Percentiles rank a stretch among this genome's conserved stretches.
phyloP scores from a whole-genome alignment of 2,329 filamentous ascomycete genomes.

The Fusarium globosum region DNA sequence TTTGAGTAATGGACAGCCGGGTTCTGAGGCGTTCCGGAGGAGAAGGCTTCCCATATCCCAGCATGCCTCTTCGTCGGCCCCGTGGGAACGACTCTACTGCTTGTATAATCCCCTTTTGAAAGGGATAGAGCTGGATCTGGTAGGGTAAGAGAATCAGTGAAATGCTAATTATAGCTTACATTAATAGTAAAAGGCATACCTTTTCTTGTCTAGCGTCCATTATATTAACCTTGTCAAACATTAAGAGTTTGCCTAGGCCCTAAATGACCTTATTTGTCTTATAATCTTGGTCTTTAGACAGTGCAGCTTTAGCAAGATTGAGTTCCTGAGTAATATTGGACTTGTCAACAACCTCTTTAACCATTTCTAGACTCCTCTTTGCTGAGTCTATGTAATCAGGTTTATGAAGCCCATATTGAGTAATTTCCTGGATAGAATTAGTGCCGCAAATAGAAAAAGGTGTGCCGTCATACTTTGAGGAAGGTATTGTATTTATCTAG shows the following conservation, averaged over 20 bases:
- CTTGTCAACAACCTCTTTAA: fast-evolving
- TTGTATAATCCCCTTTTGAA: fast-evolving
- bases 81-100: neutral
- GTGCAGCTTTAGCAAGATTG: fast-evolving
- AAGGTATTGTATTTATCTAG: neutral
- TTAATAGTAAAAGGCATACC: neutral
- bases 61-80: neutral
- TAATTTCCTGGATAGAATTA: fast-evolving
- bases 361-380: fast-evolving
- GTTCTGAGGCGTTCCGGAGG: fast-evolving
- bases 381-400: fast-evolving
- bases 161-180: fast-evolving
- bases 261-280: fast-evolving
- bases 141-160: fast-evolving
- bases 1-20: fast-evolving
- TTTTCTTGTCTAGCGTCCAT: fast-evolving
- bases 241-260: neutral
- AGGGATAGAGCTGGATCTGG: fast-evolving
- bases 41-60: neutral
- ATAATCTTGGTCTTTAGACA: neutral
- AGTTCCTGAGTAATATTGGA: fast-evolving
- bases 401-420: fast-evolving
- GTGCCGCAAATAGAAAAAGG: too few relatives aligned
- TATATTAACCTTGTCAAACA: neutral
- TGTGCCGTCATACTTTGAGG: fast-evolving